Conservation (phyloP, 2,329 filamentous ascomycete species). For the Corynespora cassiicola region DNA sequence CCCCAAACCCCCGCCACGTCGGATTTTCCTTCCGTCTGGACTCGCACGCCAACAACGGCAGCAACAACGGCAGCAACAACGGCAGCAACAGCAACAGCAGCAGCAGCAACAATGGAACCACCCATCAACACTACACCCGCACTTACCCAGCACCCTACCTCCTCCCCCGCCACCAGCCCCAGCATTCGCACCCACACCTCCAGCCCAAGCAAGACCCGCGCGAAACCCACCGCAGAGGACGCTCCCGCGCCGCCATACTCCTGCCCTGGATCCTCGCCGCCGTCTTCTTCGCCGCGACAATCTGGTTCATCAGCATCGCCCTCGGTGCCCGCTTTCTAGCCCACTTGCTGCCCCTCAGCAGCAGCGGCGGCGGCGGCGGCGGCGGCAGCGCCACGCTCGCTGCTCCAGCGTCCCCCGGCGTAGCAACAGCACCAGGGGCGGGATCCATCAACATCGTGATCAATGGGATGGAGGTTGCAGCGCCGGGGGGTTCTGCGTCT, state of each 20-base stretch:
- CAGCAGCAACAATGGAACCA: too few species aligned
- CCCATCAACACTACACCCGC: conserved; percentile 70
- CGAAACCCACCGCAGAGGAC: conserved; percentile 4
- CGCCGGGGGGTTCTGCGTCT: too few species aligned
- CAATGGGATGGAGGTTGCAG: too few species aligned
- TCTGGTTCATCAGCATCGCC: conserved; percentile 30
- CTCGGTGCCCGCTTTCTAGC: conserved; percentile 25
- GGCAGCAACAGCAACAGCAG: conserved; percentile 11
- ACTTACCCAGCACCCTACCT: conserved; percentile 84
- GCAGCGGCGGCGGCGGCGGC: too few species aligned
- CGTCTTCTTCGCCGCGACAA: conserved; percentile 27
- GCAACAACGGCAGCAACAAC: conserved; percentile 6
- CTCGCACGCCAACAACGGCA: conserved; percentile 8
- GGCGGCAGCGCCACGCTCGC: too few species aligned
- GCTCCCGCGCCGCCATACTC: conserved; percentile 15
- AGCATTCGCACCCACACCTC: too few species aligned
- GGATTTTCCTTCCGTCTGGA: not conserved
- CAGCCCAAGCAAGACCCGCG: too few species aligned
- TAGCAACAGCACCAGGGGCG: too few species aligned
- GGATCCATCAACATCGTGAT: too few species aligned
- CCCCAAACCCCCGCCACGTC: conserved; percentile 1
- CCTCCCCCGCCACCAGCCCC: conserved; percentile 62
- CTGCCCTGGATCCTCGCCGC: conserved; percentile 32
- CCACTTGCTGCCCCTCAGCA: too few species aligned
- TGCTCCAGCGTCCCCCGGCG: too few species aligned